Conservation (phyloP, 805 yeast genomes). For the Hanseniaspora thailandica region DNA sequence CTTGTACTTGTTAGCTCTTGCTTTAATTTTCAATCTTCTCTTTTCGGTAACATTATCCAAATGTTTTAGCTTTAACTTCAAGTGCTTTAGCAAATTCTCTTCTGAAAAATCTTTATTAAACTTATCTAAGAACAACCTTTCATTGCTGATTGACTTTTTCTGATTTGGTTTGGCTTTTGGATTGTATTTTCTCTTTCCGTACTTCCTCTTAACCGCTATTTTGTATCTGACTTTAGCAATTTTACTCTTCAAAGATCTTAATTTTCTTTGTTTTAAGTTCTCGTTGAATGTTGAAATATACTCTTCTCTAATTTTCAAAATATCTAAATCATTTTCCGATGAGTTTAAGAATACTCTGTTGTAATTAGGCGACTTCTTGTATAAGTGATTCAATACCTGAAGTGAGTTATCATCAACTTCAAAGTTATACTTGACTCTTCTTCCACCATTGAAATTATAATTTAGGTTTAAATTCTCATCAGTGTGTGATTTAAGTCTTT, state of each 20-base stretch:
- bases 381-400: slow-evolving; percentile 16
- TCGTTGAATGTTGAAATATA: slow-evolving; percentile 1
- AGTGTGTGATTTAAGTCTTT: not conserved
- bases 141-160: not conserved
- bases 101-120: slow-evolving; percentile 1
- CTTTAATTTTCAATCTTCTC: not conserved
- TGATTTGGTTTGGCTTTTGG: not conserved
- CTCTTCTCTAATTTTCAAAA: slow-evolving; percentile 7
- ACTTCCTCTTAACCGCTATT: slow-evolving; percentile 3
- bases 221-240: slow-evolving; percentile 8
- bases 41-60: not conserved
- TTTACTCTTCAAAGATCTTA: slow-evolving; percentile 6
- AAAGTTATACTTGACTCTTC: slow-evolving; percentile 2
- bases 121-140: not conserved
- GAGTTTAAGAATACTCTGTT: slow-evolving; percentile 22
- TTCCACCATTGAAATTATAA: slow-evolving; percentile 8
- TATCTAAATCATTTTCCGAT: slow-evolving; percentile 20
- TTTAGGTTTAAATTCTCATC: slow-evolving; percentile 12
- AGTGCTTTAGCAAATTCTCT: not conserved
- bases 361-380: slow-evolving; percentile 27
- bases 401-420: slow-evolving; percentile 2
- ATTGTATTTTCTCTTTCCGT: slow-evolving; percentile 7
- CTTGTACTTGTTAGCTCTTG: slow-evolving; percentile 4
- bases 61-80: slow-evolving; percentile 4
- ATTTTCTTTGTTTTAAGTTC: not conserved